Evolutionary conservation across 2,329 filamentous ascomycete genomes (phyloP).

Genomic region (Sporothrix mexicana): DNA sequence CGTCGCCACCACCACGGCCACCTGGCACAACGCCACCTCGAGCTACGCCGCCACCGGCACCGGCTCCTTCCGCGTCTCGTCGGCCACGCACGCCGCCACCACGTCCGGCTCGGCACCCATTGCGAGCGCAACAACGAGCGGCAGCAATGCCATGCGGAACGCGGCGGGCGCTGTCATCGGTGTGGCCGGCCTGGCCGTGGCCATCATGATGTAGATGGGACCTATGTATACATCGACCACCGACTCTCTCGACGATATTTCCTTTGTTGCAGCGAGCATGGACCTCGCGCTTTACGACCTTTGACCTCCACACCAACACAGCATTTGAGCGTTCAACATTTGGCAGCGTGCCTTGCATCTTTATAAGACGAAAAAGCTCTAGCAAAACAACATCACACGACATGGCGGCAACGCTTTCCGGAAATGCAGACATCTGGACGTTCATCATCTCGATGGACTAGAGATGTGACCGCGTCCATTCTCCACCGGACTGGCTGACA

Average conservation of each 20-base stretch:
- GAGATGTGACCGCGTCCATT: background rate
- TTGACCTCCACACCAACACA: background rate
- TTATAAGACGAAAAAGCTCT: conserved; percentile 1
- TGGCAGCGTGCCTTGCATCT: background rate
- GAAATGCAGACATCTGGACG: background rate
- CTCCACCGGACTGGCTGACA: conserved; percentile 10
- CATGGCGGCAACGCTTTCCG: background rate
- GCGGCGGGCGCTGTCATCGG: conserved; percentile 58
- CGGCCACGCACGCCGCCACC: conserved; percentile 42
- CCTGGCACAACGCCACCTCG: conserved; percentile 47
- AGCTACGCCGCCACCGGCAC: conserved; percentile 39
- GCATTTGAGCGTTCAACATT: conserved; percentile 3
- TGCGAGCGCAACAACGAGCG: conserved; percentile 49
- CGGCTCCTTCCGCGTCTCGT: conserved; percentile 42
- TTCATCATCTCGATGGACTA: background rate
- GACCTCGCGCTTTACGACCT: background rate
- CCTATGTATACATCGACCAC: too few species aligned
- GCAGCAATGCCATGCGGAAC: conserved; percentile 56
- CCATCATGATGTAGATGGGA: conserved; percentile 57
- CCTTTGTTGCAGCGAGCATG: too few species aligned
- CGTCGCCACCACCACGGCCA: conserved; percentile 46
- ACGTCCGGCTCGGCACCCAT: conserved; percentile 45
- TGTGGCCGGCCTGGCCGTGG: conserved; percentile 45
- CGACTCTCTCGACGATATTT: too few species aligned
- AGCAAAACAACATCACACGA: background rate